Evolutionary conservation across 768 basidiomycete genomes (phyloP).

Genomic region (Podaxis pistillaris): DNA sequence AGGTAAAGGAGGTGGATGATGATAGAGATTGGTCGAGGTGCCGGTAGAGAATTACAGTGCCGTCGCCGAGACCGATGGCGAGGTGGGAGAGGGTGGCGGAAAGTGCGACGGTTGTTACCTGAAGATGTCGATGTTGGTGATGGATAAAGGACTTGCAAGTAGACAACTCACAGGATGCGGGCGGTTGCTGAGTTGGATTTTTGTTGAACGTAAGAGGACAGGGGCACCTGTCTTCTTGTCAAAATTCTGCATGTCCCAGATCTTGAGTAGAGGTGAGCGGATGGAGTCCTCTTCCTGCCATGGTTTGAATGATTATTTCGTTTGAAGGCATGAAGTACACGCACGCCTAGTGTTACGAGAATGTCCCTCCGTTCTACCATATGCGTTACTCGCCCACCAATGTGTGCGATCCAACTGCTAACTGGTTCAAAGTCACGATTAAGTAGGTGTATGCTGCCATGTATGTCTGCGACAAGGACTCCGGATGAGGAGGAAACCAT

Average conservation of each 20-base stretch:
- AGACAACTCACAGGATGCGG: constrained; percentile 66
- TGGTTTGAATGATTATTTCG: not conserved
- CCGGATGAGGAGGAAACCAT: constrained; percentile 63
- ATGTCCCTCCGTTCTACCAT: constrained; percentile 81
- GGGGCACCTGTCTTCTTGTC: constrained; percentile 68
- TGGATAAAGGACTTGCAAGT: not conserved
- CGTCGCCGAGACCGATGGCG: constrained; percentile 92
- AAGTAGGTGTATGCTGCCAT: constrained; percentile 78
- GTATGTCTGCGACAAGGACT: constrained; percentile 79
- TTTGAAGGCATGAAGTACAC: constrained; percentile 27
- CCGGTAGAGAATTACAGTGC: constrained; percentile 87
- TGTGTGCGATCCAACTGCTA: constrained; percentile 78
- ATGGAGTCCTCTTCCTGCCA: constrained; percentile 72
- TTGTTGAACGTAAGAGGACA: constrained; percentile 67
- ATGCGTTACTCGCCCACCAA: constrained; percentile 79
- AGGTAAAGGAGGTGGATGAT: constrained; percentile 63
- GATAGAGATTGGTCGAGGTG: constrained; percentile 89
- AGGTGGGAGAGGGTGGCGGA: constrained; percentile 79
- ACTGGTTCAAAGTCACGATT: constrained; percentile 70
- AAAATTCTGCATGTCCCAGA: constrained; percentile 81
- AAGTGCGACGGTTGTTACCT: constrained; percentile 80
- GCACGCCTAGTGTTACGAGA: constrained; percentile 85
- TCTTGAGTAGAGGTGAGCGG: constrained; percentile 71
- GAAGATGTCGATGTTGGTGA: constrained; percentile 10
- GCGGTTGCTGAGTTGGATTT: constrained; percentile 71